A percentile compares a stretch with the other conserved stretches of the same genome.
These are phyloP conservation scores for Colletotrichum sp. DNA, from an alignment of 2,329 filamentous ascomycete species.

Conservation along the genomic window DNA sequence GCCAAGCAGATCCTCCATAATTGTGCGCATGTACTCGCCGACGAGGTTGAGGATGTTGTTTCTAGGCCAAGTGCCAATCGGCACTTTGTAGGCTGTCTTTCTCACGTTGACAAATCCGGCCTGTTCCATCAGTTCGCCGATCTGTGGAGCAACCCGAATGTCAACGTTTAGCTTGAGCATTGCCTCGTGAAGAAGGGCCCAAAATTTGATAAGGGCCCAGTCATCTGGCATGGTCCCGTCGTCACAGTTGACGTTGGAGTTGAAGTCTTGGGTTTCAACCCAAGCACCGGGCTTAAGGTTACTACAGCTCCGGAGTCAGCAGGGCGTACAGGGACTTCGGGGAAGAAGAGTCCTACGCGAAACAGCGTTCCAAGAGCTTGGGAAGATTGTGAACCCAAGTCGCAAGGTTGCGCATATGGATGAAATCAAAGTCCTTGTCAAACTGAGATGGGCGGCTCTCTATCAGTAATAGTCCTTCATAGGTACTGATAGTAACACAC, in stretches of 20 bases:
- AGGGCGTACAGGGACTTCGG: neutral
- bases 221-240: slow-evolving; percentile 33
- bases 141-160: neutral
- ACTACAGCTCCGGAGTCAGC: neutral
- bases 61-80: slow-evolving; percentile 27
- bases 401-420: neutral
- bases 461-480: neutral
- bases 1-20: neutral
- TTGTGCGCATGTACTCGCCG: neutral
- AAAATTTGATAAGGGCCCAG: neutral
- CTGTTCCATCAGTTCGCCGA: slow-evolving; percentile 19
- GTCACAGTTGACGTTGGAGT: slow-evolving; percentile 39
- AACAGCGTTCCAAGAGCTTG: neutral
- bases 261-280: slow-evolving; percentile 50
- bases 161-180: neutral
- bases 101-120: slow-evolving; percentile 27
- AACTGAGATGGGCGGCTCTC: neutral
- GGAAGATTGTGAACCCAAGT: neutral
- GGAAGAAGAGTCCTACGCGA: neutral
- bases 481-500: neutral
- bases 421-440: neutral
- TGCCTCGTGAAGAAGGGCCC: neutral
- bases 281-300: slow-evolving; percentile 45
- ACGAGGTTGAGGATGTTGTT: slow-evolving; percentile 38
- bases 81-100: slow-evolving; percentile 5